Conservation (phyloP, 495 filamentous ascomycete genomes). For the Hypomontagnella monticulosa region DNA sequence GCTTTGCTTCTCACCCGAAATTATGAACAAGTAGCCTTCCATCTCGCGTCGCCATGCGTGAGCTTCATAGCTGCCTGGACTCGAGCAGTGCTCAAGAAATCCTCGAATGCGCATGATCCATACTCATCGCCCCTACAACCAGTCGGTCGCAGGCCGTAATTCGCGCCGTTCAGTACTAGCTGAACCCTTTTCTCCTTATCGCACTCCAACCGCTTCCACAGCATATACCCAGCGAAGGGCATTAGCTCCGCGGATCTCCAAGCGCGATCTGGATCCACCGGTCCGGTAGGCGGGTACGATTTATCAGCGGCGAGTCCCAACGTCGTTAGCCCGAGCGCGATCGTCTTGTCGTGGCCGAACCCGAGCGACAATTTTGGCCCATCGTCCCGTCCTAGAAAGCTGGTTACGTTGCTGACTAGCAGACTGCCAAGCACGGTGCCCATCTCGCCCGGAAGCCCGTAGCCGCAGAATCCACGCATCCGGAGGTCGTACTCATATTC, state of each 20-base stretch:
- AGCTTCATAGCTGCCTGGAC: slow-evolving; percentile 22
- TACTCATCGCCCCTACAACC: slow-evolving; percentile 30
- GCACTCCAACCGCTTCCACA: slow-evolving; percentile 29
- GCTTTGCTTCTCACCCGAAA: background rate
- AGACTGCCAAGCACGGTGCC: slow-evolving; percentile 19
- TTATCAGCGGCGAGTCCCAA: slow-evolving; percentile 30
- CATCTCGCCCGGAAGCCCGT: slow-evolving; percentile 31
- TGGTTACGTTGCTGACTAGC: slow-evolving; percentile 29
- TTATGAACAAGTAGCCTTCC: slow-evolving; percentile 15
- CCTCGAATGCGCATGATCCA: slow-evolving; percentile 25
- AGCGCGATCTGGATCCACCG: slow-evolving; percentile 17
- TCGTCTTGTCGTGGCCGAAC: slow-evolving; percentile 36
- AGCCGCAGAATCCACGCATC: slow-evolving; percentile 28
- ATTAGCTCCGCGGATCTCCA: slow-evolving; percentile 29
- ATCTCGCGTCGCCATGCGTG: slow-evolving; percentile 25
- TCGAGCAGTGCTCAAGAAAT: slow-evolving; percentile 15
- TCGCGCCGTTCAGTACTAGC: slow-evolving; percentile 23
- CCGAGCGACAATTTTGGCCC: slow-evolving; percentile 17
- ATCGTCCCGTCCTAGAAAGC: slow-evolving; percentile 6
- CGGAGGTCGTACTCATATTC: slow-evolving; percentile 31
- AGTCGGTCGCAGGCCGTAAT: slow-evolving; percentile 19
- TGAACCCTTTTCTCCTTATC: slow-evolving; percentile 16
- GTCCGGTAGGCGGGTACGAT: slow-evolving; percentile 14
- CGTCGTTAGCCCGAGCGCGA: slow-evolving; percentile 25
- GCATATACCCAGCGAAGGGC: slow-evolving; percentile 31